Base-by-base conservation (phyloP, 179 eudicot species). In the Amaranthus tricolor region DNA sequence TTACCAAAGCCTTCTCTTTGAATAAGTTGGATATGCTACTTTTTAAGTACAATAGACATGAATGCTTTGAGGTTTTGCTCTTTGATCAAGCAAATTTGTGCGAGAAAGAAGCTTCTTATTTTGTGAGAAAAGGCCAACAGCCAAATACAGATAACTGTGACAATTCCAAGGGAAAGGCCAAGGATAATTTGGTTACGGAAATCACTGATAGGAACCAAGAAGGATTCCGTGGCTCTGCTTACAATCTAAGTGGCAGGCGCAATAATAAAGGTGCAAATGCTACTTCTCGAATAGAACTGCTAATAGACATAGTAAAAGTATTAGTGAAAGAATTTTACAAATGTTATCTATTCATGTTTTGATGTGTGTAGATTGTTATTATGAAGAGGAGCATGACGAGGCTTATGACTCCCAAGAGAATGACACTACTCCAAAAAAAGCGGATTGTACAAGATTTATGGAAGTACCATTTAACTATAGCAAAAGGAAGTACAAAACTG, bases 61-160 rank as follows among this genome's bases (percentile, higher is more conserved):
- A 85, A 9, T 51, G 62, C 53, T 88, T 88, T 77, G 86, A 86
- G 75, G 85, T 88, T 56, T 20, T 75, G 24, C 62, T 88, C 71
- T 84, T 84, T 81, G 80, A 86, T 59, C 71, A 73, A 49, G 56
- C 53, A 62, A 84, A 66, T 73, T 64, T 60, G 1, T 88, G 91
- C 52, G 91, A 88, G 86, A 88, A 80, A 79, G 89, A 80, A 70
- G 62, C 77, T 47, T 82, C 88, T 8, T 88, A 85, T 63, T 85
- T 85, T 71, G 78, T 85, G 45, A 82, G 69, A 68, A 87, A 78
- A 71, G 69, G 81, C 73, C 74, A 69, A 48, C 68, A n/a, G 9
- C 65, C 58, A 15, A 51, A 47, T 15, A 14, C 6, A 10, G n/a
- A 6, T 69, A 83, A 5, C 17, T 4, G 15, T 21, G 66, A 71